Conservation (phyloP, 352 stramenopile species). For the Phytophthora ohioensis region DNA sequence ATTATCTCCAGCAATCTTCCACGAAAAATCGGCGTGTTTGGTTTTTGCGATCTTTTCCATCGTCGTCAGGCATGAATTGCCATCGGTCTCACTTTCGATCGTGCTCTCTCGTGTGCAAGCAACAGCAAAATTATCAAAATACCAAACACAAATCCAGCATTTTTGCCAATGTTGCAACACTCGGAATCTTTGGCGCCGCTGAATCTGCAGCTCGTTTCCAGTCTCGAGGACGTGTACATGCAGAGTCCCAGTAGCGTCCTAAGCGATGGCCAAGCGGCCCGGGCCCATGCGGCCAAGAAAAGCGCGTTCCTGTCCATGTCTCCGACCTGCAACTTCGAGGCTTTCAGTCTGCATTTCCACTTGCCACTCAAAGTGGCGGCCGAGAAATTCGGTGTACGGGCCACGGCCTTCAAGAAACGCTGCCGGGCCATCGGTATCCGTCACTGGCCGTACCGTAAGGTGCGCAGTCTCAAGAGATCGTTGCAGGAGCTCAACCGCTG, state of each 20-base stretch:
- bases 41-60: conserved; percentile 41
- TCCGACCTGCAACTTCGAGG: conserved; percentile 73
- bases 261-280: conserved; percentile 33
- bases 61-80: not conserved
- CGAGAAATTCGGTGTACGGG: conserved; percentile 79
- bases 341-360: conserved; percentile 75
- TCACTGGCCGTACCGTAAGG: conserved; percentile 79
- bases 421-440: conserved; percentile 77
- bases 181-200: conserved; percentile 31
- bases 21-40: conserved; percentile 26
- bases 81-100: conserved; percentile 31
- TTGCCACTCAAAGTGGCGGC: conserved; percentile 72
- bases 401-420: conserved; percentile 81
- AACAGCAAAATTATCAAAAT: not conserved
- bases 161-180: conserved; percentile 31
- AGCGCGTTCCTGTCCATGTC: conserved; percentile 61
- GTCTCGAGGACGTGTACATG: conserved; percentile 49
- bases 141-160: not conserved
- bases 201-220: conserved; percentile 44
- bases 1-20: conserved; percentile 6
- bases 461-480: conserved; percentile 74
- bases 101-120: conserved; percentile 28
- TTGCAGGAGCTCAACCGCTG: conserved; percentile 70
- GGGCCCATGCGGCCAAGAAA: conserved; percentile 48
- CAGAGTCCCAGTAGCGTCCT: conserved; percentile 32